Conservation (phyloP, 2,329 filamentous ascomycete genomes). For the Bretziella fagacearum region DNA sequence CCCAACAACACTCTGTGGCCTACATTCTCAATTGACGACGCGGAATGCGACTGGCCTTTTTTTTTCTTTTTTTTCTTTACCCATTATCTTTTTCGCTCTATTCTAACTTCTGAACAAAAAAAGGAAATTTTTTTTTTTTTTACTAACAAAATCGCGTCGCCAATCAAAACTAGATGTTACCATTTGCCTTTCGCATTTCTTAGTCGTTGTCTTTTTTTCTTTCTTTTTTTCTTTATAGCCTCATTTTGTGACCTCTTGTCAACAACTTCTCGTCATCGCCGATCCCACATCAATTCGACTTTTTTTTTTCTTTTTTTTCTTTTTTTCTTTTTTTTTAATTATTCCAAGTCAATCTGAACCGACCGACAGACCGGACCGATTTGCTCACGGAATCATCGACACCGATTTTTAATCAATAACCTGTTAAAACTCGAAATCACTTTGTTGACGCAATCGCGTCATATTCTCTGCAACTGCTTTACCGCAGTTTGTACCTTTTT, state of each 20-base stretch:
- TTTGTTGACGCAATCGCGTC: neutral
- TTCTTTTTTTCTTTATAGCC: neutral
- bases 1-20: neutral
- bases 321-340: constrained; percentile 5
- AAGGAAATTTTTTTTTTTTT: neutral
- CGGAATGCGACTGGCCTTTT: constrained; percentile 1
- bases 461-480: neutral
- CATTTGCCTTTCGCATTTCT: neutral
- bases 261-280: constrained; percentile 3
- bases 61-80: neutral
- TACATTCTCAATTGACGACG: constrained; percentile 3
- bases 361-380: neutral
- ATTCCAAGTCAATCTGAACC: no score
- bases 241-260: constrained; percentile 1
- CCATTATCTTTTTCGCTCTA: neutral
- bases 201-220: neutral
- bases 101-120: neutral
- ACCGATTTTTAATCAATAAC: no score
- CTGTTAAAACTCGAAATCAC: neutral
- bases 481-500: constrained; percentile 5
- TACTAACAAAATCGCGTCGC: constrained; percentile 1
- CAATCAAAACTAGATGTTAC: neutral
- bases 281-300: neutral
- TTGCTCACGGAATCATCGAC: neutral
- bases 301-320: neutral